Percentiles rank a stretch among this genome's conserved stretches.
phyloP scores from a whole-genome alignment of 208 protist genomes.

The Leishmania gerbilli region DNA sequence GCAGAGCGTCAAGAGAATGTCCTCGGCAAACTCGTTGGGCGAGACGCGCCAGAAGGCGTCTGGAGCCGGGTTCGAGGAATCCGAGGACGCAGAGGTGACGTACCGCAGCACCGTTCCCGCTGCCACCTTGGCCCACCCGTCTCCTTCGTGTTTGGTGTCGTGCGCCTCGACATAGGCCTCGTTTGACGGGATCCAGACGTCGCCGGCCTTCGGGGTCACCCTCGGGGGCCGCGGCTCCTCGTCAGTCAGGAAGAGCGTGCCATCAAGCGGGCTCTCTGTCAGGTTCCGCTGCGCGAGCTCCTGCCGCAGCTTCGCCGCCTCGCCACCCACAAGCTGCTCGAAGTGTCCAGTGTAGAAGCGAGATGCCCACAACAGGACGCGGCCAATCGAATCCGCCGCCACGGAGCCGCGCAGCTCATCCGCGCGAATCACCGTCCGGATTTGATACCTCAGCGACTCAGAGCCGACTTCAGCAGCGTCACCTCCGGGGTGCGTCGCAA shows the following conservation, averaged over 20 bases:
- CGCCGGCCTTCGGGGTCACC: constrained; percentile 6
- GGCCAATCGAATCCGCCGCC: constrained; percentile 29
- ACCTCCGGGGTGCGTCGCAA: neutral
- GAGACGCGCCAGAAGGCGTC: constrained; percentile 12
- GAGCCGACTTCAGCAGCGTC: neutral
- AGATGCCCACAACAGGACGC: constrained; percentile 52
- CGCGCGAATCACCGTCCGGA: constrained; percentile 42
- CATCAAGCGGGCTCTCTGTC: constrained; percentile 39
- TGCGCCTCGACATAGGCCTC: constrained; percentile 33
- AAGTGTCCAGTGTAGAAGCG: constrained; percentile 37
- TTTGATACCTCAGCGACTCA: constrained; percentile 13
- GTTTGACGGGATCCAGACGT: constrained; percentile 47
- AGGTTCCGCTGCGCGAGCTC: constrained; percentile 48
- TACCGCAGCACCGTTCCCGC: constrained; percentile 46
- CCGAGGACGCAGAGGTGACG: neutral
- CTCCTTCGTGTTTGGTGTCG: neutral
- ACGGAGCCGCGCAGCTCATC: constrained; percentile 38
- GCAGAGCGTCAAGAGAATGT: constrained; percentile 59
- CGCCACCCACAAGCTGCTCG: constrained; percentile 32
- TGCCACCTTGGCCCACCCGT: constrained; percentile 20
- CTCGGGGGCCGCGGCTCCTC: constrained; percentile 29
- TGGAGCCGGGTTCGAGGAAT: neutral
- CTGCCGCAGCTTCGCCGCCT: constrained; percentile 45
- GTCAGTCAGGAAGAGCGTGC: constrained; percentile 20
- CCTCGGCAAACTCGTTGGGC: constrained; percentile 49